Base-by-base conservation (phyloP, 2,329 filamentous ascomycete species). In the Alternaria triticina region DNA sequence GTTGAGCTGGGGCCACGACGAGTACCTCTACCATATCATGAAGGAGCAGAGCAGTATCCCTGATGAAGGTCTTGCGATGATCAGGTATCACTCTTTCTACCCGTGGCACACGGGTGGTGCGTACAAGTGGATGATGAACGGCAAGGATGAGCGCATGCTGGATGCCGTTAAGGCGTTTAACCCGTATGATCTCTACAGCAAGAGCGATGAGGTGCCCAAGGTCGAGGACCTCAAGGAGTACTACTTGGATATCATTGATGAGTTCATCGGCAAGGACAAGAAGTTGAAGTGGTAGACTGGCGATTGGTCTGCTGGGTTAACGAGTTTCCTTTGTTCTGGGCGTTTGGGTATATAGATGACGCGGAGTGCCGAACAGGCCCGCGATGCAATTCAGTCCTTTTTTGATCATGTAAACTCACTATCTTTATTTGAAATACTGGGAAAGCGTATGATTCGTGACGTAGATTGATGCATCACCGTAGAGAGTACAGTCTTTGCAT, bases 61-160 rank as follows among this genome's bases (percentile, higher is more conserved):
- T 0, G 85, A 87, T 50, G 93, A 97, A 85, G 91, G 91, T 0
- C 86, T 97, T 11, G 94, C 93, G 64, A 97, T 97, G 92, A 96
- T 97, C 78, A 86, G 94, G 59, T 97, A 96, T 82, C 94, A 97
- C 82, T 93, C 90, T 6, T 97, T 97, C 82, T 97, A 97, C 82
- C 90, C 94, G 15, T 97, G 93, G 94, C 94, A 97, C 82, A 88
- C 86, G 65, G 90, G 91, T 79, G 90, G 90, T 58, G 93, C 92
- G 7, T 97, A 97, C 82, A 81, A 82, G 64, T 88, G 93, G 81
- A 87, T 97, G 79, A 97, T 97, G 93, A 87, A 90, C 78, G 89
- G 91, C 64, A 90, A 94, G 77, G 94, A 97, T 73, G 82, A 90
- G 79, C 86, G 86, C 73, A 94, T 96, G 90, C 83, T 96, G 71